Percentiles rank a stretch among this genome's conserved stretches.
Evolutionary conservation across 1,284 basidiomycete genomes (phyloP).

Genomic region (Flammula alnicola): DNA sequence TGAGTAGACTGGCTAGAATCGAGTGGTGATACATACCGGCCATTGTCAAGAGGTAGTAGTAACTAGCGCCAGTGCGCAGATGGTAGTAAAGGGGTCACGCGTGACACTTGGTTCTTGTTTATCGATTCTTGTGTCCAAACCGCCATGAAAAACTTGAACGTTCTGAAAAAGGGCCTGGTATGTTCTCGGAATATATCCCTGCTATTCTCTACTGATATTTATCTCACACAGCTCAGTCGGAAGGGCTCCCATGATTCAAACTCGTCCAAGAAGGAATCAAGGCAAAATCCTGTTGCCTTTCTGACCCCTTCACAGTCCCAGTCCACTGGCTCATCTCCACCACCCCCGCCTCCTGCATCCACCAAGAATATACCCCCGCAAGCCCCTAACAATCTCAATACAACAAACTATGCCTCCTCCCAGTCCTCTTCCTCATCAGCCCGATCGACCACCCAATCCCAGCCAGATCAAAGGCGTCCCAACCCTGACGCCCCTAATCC

Average conservation of each 20-base stretch:
- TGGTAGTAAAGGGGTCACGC: conserved; percentile 21
- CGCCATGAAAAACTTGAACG: conserved; percentile 85
- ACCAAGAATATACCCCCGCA: conserved; percentile 59
- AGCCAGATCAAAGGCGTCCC: conserved; percentile 63
- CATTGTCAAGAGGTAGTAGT: conserved; percentile 41
- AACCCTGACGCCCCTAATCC: conserved; percentile 53
- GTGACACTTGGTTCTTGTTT: conserved; percentile 29
- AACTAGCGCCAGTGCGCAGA: no score
- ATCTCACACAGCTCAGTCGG: conserved; percentile 55
- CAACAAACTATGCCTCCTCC: no score
- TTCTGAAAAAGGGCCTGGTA: conserved; percentile 90
- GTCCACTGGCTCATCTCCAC: conserved; percentile 45
- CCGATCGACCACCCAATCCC: conserved; percentile 47
- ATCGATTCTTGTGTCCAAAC: conserved; percentile 37
- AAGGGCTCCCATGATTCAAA: conserved; percentile 70
- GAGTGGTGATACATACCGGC: conserved; percentile 43
- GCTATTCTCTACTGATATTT: conserved; percentile 38
- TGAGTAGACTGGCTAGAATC: conserved; percentile 23
- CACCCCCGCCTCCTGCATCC: conserved; percentile 67
- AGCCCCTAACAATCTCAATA: no score
- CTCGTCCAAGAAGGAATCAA: conserved; percentile 70
- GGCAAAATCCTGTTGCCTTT: conserved; percentile 27
- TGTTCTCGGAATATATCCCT: conserved; percentile 28
- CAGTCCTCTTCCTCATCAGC: conserved; percentile 48
- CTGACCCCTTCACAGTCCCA: conserved; percentile 43